A percentile compares a stretch with the other conserved stretches of the same genome.
Evolutionary conservation across 2,329 filamentous ascomycete genomes (phyloP).

Genomic region (Pyricularia sp.): DNA sequence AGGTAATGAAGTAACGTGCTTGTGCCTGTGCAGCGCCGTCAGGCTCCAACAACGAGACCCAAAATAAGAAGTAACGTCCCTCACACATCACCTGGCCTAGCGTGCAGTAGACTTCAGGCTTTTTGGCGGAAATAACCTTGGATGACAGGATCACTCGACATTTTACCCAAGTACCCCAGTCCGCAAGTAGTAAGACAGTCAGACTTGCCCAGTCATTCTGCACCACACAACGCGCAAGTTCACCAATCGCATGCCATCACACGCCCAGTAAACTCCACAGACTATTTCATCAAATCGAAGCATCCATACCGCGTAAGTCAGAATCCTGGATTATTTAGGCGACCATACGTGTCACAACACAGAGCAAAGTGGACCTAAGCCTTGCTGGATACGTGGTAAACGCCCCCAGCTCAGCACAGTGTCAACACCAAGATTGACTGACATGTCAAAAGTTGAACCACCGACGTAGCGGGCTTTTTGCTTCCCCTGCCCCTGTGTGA

Average conservation of each 20-base stretch:
- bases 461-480: background rate
- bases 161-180: background rate
- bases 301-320: background rate
- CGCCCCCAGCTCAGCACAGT: background rate
- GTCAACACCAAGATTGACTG: background rate
- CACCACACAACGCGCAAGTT: background rate
- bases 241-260: background rate
- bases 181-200: background rate
- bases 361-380: background rate
- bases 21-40: background rate
- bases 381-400: background rate
- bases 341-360: background rate
- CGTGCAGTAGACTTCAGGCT: background rate
- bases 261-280: background rate
- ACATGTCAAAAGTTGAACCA: background rate
- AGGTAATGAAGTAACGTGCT: background rate
- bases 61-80: background rate
- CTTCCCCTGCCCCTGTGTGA: background rate
- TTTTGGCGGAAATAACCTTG: background rate
- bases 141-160: background rate
- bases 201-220: background rate
- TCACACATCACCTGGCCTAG: background rate
- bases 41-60: background rate
- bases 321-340: background rate
- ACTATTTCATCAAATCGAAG: background rate